phyloP scores from a whole-genome alignment of 75 land plant genomes.

The Sequoiadendron giganteum region DNA sequence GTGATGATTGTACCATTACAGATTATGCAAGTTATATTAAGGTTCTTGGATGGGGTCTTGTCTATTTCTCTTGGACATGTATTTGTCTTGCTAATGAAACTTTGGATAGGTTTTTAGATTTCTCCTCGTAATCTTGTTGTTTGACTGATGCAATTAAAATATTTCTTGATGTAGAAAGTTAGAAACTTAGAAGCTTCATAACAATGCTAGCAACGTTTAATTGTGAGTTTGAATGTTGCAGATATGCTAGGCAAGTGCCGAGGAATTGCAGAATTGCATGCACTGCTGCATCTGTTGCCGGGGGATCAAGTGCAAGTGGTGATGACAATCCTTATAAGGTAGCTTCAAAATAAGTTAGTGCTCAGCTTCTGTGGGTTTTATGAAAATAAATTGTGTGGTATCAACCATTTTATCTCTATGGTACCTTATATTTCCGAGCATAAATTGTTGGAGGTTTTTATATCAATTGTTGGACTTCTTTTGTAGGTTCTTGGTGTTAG shows the following conservation, averaged over 20 bases:
- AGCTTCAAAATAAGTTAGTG: not conserved
- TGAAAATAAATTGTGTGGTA: not conserved
- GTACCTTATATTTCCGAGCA: not conserved
- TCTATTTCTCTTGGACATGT: too few species aligned
- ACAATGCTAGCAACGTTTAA: not conserved
- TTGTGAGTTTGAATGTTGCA: not conserved
- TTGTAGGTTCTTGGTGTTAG: constrained; percentile 83
- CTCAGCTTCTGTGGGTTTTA: not conserved
- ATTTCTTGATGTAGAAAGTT: too few species aligned
- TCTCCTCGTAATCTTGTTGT: too few species aligned
- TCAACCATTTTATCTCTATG: not conserved
- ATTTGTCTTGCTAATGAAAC: too few species aligned
- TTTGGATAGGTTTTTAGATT: too few species aligned
- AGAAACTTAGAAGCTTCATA: not conserved
- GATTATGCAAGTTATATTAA: not conserved
- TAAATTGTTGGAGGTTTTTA: not conserved
- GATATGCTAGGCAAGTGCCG: not conserved
- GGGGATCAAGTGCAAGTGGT: constrained; percentile 34
- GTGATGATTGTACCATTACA: not conserved
- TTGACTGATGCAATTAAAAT: not conserved
- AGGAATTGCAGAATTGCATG: constrained; percentile 12
- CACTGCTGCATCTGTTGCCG: constrained; percentile 46
- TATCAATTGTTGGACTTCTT: constrained; percentile 3
- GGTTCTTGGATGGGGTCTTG: not conserved
- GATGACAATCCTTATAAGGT: constrained; percentile 68